phyloP scores from a whole-genome alignment of 1,284 basidiomycete species.

The Peniophora sp. region DNA sequence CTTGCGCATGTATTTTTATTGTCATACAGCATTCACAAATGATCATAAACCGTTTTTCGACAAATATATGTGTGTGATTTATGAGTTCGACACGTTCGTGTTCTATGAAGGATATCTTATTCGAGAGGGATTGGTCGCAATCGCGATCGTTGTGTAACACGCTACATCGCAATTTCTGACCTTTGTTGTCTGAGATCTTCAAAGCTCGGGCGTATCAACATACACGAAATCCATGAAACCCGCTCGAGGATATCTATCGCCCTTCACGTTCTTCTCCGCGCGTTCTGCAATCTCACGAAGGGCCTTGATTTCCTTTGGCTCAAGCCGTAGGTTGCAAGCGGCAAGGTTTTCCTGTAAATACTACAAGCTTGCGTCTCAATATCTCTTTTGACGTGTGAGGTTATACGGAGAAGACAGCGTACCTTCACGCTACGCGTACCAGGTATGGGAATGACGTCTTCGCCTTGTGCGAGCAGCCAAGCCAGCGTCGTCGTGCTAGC shows the following conservation, averaged over 20 bases:
- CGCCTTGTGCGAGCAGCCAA: constrained; percentile 37
- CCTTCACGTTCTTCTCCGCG: constrained; percentile 7
- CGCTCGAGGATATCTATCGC: neutral
- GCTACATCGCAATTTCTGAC: no score
- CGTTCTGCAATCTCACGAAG: constrained; percentile 18
- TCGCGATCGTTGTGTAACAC: no score
- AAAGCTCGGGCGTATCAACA: constrained; percentile 2
- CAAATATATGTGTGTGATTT: no score
- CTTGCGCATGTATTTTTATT: no score
- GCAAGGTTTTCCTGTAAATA: constrained; percentile 26
- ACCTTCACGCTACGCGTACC: constrained; percentile 20
- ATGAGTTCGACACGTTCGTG: no score
- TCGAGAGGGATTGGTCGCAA: no score
- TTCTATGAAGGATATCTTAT: no score
- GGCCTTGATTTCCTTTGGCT: constrained; percentile 18
- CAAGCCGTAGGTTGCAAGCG: constrained; percentile 18
- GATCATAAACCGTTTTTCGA: no score
- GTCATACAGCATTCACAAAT: no score
- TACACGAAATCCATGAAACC: neutral
- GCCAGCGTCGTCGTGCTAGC: constrained; percentile 40
- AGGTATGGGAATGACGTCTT: constrained; percentile 34
- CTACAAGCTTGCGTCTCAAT: constrained; percentile 7
- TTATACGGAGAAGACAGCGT: no score
- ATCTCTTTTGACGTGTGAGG: constrained; percentile 1
- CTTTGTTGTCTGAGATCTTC: no score